Evolutionary conservation across 225 moss, liverwort and hornwort genomes (phyloP), one percentile per base, ranked within the genome.

Genomic region (Pseudoscleropodium purum): DNA sequence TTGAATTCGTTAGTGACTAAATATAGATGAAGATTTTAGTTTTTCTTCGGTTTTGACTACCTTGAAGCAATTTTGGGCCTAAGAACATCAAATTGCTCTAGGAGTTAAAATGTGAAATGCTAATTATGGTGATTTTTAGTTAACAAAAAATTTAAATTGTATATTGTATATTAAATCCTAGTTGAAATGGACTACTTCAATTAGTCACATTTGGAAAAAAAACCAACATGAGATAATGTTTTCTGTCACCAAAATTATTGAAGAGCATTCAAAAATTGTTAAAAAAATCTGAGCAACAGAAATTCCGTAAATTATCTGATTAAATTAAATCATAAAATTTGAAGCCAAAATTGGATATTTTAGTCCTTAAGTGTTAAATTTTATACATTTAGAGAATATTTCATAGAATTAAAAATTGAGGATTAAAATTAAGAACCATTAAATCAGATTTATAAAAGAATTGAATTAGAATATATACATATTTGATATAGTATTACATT

Each of bases 341-440:
- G 18, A 79, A 3, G 7, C 11, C 7, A 26, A 4, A 33, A 79
- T 27, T 37, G 1, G 4, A n/a, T 7, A n/a, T 18, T 37, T 27
- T 36, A 4, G 18, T 27, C 16, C 1, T 18, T 2, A 3, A 0
- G 1, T 52, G 2, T 36, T 15, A 24, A 9, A 0, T 73, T 54
- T 1, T 5, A 20, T 77, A 23, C 3, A 15, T 36, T 52, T 36
- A 9, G 54, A 52, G 23, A 24, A 6, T 4, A 78, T 5, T 23
- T 78, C 0, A 54, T 15, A 13, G 15, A 13, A 13, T 3, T 34
- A 16, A 45, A 45, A 30, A 29, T 2, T 16, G 30, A 30, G 18
- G 6, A 5, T 33, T 41, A 5, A 26, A 72, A 21, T 30, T 16
- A 2, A 10, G 47, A 45, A 18, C 4, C 6, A 7, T 49, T 2